Percentiles rank a stretch among this genome's conserved stretches.
These are phyloP conservation scores for Curvularia hawaiiensis DNA, from an alignment of 2,329 filamentous ascomycete genomes.

Conservation along the genomic window DNA sequence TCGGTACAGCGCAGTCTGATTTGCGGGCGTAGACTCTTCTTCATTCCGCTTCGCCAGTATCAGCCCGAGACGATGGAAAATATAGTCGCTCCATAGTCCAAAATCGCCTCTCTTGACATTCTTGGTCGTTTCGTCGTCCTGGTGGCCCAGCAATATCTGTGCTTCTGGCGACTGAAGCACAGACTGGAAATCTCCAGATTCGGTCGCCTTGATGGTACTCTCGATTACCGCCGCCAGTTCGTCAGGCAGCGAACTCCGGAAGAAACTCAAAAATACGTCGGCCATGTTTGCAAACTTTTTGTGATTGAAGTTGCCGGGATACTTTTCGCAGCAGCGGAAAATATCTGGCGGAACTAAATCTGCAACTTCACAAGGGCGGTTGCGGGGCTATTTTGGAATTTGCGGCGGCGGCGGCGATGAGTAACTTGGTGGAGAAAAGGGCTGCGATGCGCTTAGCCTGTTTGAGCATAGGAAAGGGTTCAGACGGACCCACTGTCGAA, in stretches of 20 bases:
- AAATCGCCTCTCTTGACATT: constrained; percentile 42
- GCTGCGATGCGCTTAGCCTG: constrained; percentile 31
- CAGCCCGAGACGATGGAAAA: constrained; percentile 50
- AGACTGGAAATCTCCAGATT: constrained; percentile 50
- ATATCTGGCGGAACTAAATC: constrained; percentile 10
- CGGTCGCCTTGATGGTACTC: constrained; percentile 46
- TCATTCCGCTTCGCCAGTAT: constrained; percentile 43
- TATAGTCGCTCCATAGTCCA: constrained; percentile 52
- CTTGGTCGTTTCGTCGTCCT: constrained; percentile 41
- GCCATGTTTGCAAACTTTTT: constrained; percentile 40
- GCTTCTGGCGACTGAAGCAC: constrained; percentile 49
- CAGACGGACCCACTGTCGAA: constrained; percentile 2
- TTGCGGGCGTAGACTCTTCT: constrained; percentile 26
- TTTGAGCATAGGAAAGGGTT: constrained; percentile 21
- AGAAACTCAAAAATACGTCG: constrained; percentile 50
- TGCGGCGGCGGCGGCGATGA: constrained; percentile 28
- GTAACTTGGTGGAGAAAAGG: constrained; percentile 38
- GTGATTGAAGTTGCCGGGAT: not conserved
- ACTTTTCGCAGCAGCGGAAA: not conserved
- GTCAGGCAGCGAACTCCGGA: constrained; percentile 49
- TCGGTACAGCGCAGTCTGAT: constrained; percentile 46
- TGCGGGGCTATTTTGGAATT: constrained; percentile 29
- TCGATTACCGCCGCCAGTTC: constrained; percentile 49
- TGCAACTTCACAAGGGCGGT: constrained; percentile 16
- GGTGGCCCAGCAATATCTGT: constrained; percentile 49